Evolutionary conservation across 345 rosid genomes (phyloP), one percentile per base, ranked within the genome.

Genomic region (Ceriops zippeliana): DNA sequence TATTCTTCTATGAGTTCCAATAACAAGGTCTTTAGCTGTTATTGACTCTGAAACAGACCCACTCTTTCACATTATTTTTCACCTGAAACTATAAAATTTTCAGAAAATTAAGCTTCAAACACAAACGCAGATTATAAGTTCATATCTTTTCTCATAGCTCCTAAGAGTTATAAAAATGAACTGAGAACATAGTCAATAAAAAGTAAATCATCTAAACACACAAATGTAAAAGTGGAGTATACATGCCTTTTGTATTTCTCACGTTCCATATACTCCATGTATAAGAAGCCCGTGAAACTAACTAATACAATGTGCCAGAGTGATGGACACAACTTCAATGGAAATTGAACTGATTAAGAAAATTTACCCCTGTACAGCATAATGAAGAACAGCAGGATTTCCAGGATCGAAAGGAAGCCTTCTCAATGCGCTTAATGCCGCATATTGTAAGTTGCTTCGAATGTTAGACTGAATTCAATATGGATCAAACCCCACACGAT

Each of bases 401-500:
- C 98, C 99, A 42, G 99, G 99, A 86, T 96, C 99, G 71, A 96
- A 70, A 57, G 98, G 99, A 73, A 96, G 96, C 76, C 98, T 87
- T 81, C 99, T 89, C 77, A 96, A 80, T 65, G 99, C 98, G 84
- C 99, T 92, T 80, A 96, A 68, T 9, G 98, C 96, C 49, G 96
- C 97, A 68, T 90, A 96, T 79, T 96, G 99, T 79, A 96, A 83
- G 84, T 96, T 92, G 84, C 98, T 87, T 72, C 91, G 89, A 57
- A 96, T 82, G 75, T 87, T 82, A 38, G 89, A 92, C 99, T 95
- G 22, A 46, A 35, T 26, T 52, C 0, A 42, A 27, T 21, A 56
- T 10, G 28, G 17, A 56, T 8, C 59, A 56, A 24, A 27, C 16
- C 59, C 30, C 59, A 22, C 28, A 8, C 22, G 22, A 56, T 56